Evolutionary conservation across 164 flowering plant species (phyloP).

Genomic region (Berberis thunbergii): DNA sequence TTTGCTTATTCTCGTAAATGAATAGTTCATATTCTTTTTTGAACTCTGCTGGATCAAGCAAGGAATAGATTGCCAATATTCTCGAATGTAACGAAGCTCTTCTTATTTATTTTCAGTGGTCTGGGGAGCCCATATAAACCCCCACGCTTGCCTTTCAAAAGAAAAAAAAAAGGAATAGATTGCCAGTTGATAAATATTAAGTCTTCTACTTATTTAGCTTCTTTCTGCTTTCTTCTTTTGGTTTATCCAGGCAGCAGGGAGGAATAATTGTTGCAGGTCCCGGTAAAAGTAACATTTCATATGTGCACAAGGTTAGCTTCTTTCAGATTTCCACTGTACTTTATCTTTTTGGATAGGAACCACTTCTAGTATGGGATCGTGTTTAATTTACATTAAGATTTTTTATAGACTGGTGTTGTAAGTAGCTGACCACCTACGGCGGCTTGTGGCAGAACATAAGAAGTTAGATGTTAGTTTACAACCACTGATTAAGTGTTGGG

Average conservation of each 20-base stretch:
- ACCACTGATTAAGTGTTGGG: neutral
- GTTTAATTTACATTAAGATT: neutral
- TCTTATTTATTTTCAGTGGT: no score
- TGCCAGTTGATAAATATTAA: neutral
- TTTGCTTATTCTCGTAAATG: no score
- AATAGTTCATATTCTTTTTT: no score
- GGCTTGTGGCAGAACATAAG: neutral
- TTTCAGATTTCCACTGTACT: neutral
- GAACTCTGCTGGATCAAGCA: no score
- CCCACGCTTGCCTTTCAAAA: no score
- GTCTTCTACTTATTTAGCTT: neutral
- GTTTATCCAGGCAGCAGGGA: slow-evolving; percentile 75
- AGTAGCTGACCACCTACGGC: neutral
- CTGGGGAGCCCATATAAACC: no score
- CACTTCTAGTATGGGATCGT: neutral
- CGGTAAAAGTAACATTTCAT: slow-evolving; percentile 72
- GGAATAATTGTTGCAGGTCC: slow-evolving; percentile 96
- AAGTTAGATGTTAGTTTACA: neutral
- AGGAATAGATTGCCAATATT: no score
- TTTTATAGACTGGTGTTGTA: no score
- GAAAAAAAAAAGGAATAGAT: no score
- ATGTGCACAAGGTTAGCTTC: slow-evolving; percentile 60
- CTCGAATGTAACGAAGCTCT: no score
- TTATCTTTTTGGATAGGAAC: neutral
- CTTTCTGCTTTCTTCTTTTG: neutral